These are phyloP conservation scores for Akanthomyces uredinophilus DNA, from an alignment of 2,329 filamentous ascomycete genomes.

Conservation along the genomic window DNA sequence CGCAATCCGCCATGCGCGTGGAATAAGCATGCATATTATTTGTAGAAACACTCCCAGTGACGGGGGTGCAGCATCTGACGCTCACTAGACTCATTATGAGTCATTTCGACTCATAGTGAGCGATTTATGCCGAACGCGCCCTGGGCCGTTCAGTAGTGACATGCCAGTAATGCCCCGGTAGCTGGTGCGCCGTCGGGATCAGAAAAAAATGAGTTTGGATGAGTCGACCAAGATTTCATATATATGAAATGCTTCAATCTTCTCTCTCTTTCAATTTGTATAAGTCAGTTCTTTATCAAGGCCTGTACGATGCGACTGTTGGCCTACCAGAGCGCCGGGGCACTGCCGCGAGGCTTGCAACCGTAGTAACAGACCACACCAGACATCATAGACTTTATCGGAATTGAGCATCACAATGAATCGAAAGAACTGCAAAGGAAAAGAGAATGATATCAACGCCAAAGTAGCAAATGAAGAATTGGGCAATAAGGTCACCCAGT, in stretches of 20 bases:
- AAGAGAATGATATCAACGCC: not conserved
- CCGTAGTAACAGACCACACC: not conserved
- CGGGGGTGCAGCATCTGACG: not conserved
- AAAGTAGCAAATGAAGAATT: not conserved
- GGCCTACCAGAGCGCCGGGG: not conserved
- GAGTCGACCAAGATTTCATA: not conserved
- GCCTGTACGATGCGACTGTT: not conserved
- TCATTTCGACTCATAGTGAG: constrained; percentile 10
- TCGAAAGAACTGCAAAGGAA: not conserved
- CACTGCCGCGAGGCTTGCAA: not conserved
- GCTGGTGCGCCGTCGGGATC: not conserved
- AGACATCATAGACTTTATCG: not conserved
- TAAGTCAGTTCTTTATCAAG: not conserved
- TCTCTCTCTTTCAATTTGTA: not conserved
- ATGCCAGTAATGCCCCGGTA: not conserved
- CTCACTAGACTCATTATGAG: constrained; percentile 10
- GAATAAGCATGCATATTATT: not conserved
- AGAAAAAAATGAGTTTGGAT: constrained; percentile 1
- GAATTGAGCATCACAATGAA: not conserved
- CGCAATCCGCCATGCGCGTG: not conserved
- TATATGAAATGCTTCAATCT: not conserved
- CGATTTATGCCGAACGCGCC: not conserved
- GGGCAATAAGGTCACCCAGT: not conserved
- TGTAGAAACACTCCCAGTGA: constrained; percentile 3
- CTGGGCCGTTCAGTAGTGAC: not conserved